These are phyloP conservation scores for Globisporangium takayamanum DNA, from an alignment of 352 stramenopile genomes.

Conservation along the genomic window DNA sequence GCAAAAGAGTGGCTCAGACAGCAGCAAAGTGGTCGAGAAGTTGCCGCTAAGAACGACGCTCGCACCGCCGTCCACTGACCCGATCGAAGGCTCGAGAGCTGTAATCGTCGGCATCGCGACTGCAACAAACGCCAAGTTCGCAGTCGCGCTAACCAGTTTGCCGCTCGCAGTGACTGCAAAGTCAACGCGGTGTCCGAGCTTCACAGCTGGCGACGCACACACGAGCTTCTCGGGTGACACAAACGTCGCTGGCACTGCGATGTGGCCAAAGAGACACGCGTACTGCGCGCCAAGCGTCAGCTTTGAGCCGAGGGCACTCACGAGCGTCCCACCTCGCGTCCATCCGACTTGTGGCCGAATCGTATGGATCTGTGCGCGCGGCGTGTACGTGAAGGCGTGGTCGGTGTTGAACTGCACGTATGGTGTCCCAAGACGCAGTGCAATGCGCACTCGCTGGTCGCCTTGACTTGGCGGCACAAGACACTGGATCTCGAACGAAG, in stretches of 20 bases:
- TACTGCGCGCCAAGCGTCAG: conserved; percentile 17
- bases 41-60: conserved; percentile 23
- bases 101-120: conserved; percentile 15
- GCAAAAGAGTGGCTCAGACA: conserved; percentile 19
- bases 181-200: neutral
- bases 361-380: conserved; percentile 13
- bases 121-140: conserved; percentile 18
- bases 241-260: conserved; percentile 17
- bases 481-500: conserved; percentile 15
- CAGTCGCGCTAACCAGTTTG: conserved; percentile 9
- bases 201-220: conserved; percentile 23
- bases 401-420: conserved; percentile 3
- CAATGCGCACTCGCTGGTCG: neutral
- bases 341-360: conserved; percentile 28
- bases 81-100: conserved; percentile 17
- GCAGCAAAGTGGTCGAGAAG: conserved; percentile 15
- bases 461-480: conserved; percentile 1
- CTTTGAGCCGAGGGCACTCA: conserved; percentile 23
- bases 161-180: conserved; percentile 18
- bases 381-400: conserved; percentile 10
- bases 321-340: conserved; percentile 22
- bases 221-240: conserved; percentile 18
- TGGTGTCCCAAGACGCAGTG: conserved; percentile 11
- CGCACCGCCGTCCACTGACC: conserved; percentile 22
- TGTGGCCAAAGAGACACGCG: conserved; percentile 32